Base-by-base conservation (phyloP, 2,329 filamentous ascomycete species). In the Taxawa tesnikishii region DNA sequence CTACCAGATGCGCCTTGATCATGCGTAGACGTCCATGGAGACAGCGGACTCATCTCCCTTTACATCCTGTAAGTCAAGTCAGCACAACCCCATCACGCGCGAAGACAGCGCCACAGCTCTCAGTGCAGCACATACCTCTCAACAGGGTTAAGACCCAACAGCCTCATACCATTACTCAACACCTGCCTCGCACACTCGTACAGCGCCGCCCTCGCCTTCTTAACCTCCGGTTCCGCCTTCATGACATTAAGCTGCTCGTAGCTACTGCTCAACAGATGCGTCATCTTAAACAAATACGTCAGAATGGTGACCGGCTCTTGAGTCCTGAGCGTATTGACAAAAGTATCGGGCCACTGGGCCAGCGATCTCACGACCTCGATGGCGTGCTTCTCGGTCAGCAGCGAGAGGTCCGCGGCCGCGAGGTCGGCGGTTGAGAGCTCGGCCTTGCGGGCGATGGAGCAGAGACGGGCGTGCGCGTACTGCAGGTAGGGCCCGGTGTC, bases 401-500 rank as follows among this genome's bases (percentile, higher is more conserved):
- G 68, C 8, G 67, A 66, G 31, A 82, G 61, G 51, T 88, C 72
- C 13, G 80, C 77, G 9, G 58, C 61, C 8, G 62, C 59, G 17
- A 88, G 63, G 7, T 80, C 72, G 14, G 44, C 39, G 21, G 47
- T 15, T 1, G 65, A 56, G 6, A 73, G 46, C 29, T 58, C 60
- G 12, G 70, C 67, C 53, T 73, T 75, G 49, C 73, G 68, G 42
- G 62, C 59, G 47, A 73, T 71, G 29, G 65, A 67, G 43, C 60
- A 67, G 26, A 87, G 67, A 45, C 79, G 78, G 19, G 79, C 77
- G 50, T 85, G 79, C 4, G 82, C 82, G 50, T 87, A 85, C 62
- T 92, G 83, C 26, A 92, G 69, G 54, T 87, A 87, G 9, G 82
- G 81, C 6, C 83, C 83, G 2, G 83, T 90, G 54, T 88, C 82